Base-by-base conservation (phyloP, 2,329 filamentous ascomycete species). In the Graphilbum fragrans region DNA sequence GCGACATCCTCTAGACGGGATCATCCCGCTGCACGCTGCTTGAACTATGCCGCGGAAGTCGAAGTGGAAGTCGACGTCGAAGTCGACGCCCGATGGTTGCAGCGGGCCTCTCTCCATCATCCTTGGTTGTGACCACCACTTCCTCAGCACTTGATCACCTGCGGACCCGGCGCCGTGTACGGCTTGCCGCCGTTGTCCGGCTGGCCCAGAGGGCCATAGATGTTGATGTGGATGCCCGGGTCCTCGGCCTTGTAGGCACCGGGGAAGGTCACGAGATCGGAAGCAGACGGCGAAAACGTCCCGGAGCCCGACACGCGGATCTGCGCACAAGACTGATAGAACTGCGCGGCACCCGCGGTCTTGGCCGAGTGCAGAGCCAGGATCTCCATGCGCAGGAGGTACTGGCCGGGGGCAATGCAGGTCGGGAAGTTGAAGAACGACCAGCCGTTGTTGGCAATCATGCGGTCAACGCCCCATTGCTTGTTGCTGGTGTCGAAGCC, bases 381-480 rank as follows among this genome's bases (percentile, higher is more conserved):
- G 25, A 69, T 60, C 58, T 76, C 71, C 22, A 69, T 65, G 35
- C 71, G 64, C 52, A 77, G 57, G 22, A 76, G 64, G 49, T 75
- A 75, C 38, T 74, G 61, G 35, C 71, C 72, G 2, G 67, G 59
- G 4, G 70, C 65, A 44, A 75, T 62, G 56, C 65, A 68, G 27
- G 59, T 52, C 33, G 72, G 72, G 45, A 75, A 55, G 45, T 57
- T 60, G 55, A 74, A 67, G 49, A 62, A 67, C 33, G 59, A 54
- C 61, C 66, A 70, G 23, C 69, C 64, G 41, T 60, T 55, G 49
- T 61, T 58, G 38, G 53, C 42, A 47, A 66, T 59, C 56, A 67
- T 55, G 52, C 58, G 58, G 53, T 67, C 63, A 37, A 69, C 67
- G 18, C 64, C 69, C 69, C 69, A 72, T 42, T 60, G 58, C 49